Percentiles rank a stretch among this genome's conserved stretches.
phyloP scores from a whole-genome alignment of 2,329 filamentous ascomycete genomes.

The Alternaria infectoria region DNA sequence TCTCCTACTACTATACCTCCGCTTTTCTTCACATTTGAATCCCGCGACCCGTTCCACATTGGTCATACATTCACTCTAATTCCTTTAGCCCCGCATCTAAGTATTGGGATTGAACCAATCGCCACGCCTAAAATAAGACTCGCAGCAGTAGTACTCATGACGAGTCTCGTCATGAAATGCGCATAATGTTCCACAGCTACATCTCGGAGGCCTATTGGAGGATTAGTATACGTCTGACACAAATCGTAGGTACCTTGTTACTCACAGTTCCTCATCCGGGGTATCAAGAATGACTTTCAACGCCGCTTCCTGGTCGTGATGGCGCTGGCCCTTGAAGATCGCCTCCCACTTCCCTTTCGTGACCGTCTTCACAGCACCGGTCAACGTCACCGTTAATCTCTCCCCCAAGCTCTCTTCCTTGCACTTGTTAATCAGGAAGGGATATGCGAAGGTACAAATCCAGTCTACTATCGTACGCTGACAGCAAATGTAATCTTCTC shows the following conservation, averaged over 20 bases:
- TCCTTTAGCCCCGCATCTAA: neutral
- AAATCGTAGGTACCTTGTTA: neutral
- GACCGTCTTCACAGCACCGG: neutral
- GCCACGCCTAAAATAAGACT: neutral
- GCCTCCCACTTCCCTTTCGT: neutral
- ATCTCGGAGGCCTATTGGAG: neutral
- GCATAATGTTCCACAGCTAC: neutral
- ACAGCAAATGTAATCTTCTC: neutral
- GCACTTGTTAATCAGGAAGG: neutral
- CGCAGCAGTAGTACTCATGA: too few species aligned
- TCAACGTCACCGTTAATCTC: neutral
- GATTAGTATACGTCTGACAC: neutral
- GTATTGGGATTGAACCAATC: neutral
- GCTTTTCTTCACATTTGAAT: neutral
- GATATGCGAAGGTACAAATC: neutral
- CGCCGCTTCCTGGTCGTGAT: neutral
- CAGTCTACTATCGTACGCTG: neutral
- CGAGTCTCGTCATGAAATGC: neutral
- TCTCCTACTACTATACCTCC: neutral
- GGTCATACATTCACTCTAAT: neutral
- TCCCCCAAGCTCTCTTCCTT: neutral
- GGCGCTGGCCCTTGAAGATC: neutral
- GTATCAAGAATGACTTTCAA: neutral
- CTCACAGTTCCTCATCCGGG: neutral
- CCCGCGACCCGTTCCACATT: neutral